Evolutionary conservation across 192 early-diverging fungal genomes (phyloP), one percentile per base, ranked within the genome.

Genomic region (Cetraspora pellucida): DNA sequence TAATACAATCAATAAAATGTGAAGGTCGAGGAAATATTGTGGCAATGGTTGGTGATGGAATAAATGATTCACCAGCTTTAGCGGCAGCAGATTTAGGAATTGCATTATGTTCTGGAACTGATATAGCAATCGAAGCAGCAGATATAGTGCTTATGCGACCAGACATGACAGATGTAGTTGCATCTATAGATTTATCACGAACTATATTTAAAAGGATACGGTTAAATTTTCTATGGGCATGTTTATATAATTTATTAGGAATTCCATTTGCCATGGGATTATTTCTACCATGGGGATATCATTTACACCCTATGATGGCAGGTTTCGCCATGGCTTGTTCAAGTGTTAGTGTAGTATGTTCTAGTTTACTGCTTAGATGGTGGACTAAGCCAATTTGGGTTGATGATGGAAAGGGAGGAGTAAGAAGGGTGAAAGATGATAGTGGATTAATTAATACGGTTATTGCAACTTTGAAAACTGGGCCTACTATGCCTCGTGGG

Each of bases 41-140:
- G 0, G 97, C 96, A 7, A 96, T 98, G 94, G 92, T 97, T 2
- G 97, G 97, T 16, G 97, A 99, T 79, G 97, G 97, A 47, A 91
- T 97, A 79, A 99, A 99, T 74, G 97, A 99, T 74, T 94, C 95
- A 10, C 95, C 95, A 23, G 93, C 95, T 10, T 81, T 99, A 67
- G 96, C 94, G 0, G 87, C 88, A 10, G 86, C 93, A 10, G 89
- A 97, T 75, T 81, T 99, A 16, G 96, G 96, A 0, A 93, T 99
- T 77, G 94, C 95, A 0, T 81, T 97, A 30, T 91, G 89, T 70
- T 93, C 91, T 1, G 97, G 95, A 6, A 96, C 97, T 0, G 97
- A 99, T 82, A 95, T 99, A 58, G 97, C 96, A 0, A 92, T 97
- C 85, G 95, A 96, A 76, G 95, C 97, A 4, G 97, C 97, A 0